phyloP scores from a whole-genome alignment of 345 rosid species.

The Populus nigra region DNA sequence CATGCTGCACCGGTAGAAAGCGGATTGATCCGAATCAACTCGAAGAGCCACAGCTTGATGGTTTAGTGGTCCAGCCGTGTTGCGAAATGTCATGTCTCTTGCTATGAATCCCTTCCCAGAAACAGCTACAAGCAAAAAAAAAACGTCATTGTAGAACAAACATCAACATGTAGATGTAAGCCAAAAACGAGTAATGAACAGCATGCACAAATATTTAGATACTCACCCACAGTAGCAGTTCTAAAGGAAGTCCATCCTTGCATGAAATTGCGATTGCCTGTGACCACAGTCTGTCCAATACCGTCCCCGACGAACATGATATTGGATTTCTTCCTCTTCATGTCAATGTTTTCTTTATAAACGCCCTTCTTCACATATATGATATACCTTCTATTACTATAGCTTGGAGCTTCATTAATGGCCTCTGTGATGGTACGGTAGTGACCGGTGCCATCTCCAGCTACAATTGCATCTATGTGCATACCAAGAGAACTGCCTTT shows the following conservation, averaged over 20 bases:
- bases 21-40: slow-evolving; percentile 31
- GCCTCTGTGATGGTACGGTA: slow-evolving; percentile 28
- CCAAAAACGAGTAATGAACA: background rate
- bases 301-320: slow-evolving; percentile 34
- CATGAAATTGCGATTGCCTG: slow-evolving; percentile 26
- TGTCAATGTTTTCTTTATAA: slow-evolving; percentile 28
- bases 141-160: background rate
- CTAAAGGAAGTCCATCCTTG: slow-evolving; percentile 39
- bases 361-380: slow-evolving; percentile 31
- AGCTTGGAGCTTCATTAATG: slow-evolving; percentile 23
- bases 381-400: slow-evolving; percentile 20
- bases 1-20: slow-evolving; percentile 30
- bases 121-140: slow-evolving; percentile 10
- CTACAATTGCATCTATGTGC: slow-evolving; percentile 26
- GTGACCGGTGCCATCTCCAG: slow-evolving; percentile 29
- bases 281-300: slow-evolving; percentile 27
- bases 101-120: slow-evolving; percentile 33
- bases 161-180: background rate
- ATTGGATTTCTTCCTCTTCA: slow-evolving; percentile 33
- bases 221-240: slow-evolving; percentile 35
- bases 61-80: slow-evolving; percentile 24
- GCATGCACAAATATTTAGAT: no score
- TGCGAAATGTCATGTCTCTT: slow-evolving; percentile 29
- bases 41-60: slow-evolving; percentile 29
- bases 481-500: slow-evolving; percentile 6